Evolutionary conservation across 2,329 filamentous ascomycete genomes (phyloP).

Genomic region (Trematosphaeria pertusa): DNA sequence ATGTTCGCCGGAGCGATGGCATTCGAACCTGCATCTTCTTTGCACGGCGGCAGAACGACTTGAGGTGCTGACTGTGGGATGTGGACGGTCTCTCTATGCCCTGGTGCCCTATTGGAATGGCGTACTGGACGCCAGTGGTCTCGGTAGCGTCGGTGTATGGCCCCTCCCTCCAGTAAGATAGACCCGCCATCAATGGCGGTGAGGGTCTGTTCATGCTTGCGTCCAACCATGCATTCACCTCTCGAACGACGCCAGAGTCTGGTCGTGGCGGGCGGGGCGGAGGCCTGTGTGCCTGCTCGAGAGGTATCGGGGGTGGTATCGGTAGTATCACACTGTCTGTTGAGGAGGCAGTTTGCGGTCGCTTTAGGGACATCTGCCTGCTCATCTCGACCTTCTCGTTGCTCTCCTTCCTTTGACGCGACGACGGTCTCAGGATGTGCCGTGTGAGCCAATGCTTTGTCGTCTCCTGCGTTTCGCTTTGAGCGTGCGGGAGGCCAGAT

Average conservation of each 20-base stretch:
- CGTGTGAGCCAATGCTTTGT: conserved; percentile 36
- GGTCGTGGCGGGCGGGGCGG: conserved; percentile 27
- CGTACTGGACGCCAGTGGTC: conserved; percentile 31
- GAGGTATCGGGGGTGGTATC: conserved; percentile 12
- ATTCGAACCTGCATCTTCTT: conserved; percentile 40
- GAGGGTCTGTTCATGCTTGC: conserved; percentile 33
- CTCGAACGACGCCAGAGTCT: conserved; percentile 30
- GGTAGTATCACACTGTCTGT: neutral
- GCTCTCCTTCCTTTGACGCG: conserved; percentile 18
- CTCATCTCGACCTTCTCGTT: conserved; percentile 8
- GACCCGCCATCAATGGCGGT: conserved; percentile 40
- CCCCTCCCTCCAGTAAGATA: conserved; percentile 41
- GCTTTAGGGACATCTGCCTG: conserved; percentile 17
- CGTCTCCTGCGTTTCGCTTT: conserved; percentile 20
- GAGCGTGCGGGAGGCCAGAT: conserved; percentile 7
- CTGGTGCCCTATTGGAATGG: conserved; percentile 30
- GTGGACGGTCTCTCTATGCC: conserved; percentile 19
- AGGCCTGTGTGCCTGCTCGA: neutral
- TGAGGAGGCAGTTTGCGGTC: conserved; percentile 37
- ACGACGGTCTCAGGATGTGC: conserved; percentile 27
- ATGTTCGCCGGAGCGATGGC: conserved; percentile 31
- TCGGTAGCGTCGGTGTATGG: conserved; percentile 13
- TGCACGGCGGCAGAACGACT: conserved; percentile 32
- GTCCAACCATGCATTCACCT: conserved; percentile 45
- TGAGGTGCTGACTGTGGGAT: conserved; percentile 28